A percentile compares a stretch with the other conserved stretches of the same genome.
Evolutionary conservation across 441 rosid species (phyloP).

Genomic region (Adansonia grandidieri): DNA sequence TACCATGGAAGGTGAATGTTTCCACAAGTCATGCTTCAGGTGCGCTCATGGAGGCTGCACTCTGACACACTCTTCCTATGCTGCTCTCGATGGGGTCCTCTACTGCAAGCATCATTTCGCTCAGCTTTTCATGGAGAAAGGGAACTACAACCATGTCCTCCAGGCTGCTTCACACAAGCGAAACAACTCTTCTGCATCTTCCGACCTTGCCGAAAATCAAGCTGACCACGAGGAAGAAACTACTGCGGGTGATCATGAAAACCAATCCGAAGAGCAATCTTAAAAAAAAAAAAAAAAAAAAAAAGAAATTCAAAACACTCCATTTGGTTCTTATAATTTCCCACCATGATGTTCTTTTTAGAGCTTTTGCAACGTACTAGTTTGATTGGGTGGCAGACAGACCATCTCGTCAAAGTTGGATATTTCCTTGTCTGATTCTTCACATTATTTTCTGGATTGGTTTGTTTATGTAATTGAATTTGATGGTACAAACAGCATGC

Average conservation of each 20-base stretch:
- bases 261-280: background rate
- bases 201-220: background rate
- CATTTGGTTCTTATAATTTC: background rate
- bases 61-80: constrained; percentile 93
- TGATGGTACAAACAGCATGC: background rate
- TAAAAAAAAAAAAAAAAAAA: background rate
- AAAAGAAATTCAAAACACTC: background rate
- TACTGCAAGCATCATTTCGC: constrained; percentile 98
- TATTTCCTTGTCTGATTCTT: background rate
- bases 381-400: constrained; percentile 11
- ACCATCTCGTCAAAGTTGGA: background rate
- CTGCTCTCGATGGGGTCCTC: constrained; percentile 81
- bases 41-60: constrained; percentile 95
- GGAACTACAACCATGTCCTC: constrained; percentile 84
- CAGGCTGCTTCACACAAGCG: constrained; percentile 71
- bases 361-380: background rate
- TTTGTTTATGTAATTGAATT: background rate
- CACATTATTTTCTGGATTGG: constrained; percentile 9
- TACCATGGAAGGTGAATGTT: constrained; percentile 92
- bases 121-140: constrained; percentile 95
- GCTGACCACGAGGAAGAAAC: background rate
- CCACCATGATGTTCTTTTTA: background rate
- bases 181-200: constrained; percentile 48
- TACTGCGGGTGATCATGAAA: background rate
- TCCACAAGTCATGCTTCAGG: constrained; percentile 93